Percentiles rank a stretch among this genome's conserved stretches.
phyloP scores from a whole-genome alignment of 2,329 filamentous ascomycete genomes.

The Domatiomyces catenatus region DNA sequence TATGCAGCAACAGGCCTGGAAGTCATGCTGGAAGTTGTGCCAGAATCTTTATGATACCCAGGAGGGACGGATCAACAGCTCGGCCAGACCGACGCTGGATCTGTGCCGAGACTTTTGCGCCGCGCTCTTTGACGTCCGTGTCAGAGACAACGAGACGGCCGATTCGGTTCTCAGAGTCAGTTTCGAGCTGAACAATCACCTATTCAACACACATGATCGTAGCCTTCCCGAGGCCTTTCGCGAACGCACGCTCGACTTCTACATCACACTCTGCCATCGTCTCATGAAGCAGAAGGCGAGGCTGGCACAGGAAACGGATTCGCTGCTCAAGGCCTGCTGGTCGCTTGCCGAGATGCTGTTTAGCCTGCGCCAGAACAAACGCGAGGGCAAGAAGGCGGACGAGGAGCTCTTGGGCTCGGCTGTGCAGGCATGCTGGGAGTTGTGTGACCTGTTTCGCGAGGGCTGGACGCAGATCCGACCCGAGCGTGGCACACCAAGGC shows the following conservation, averaged over 20 bases:
- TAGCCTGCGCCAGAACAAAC: slow-evolving; percentile 66
- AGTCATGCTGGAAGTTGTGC: slow-evolving; percentile 83
- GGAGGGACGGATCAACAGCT: slow-evolving; percentile 50
- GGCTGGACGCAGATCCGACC: slow-evolving; percentile 82
- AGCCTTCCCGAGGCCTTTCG: slow-evolving; percentile 72
- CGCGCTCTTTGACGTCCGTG: slow-evolving; percentile 70
- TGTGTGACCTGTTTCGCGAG: slow-evolving; percentile 83
- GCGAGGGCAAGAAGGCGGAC: slow-evolving; percentile 57
- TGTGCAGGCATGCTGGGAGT: slow-evolving; percentile 85
- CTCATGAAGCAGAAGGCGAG: slow-evolving; percentile 88
- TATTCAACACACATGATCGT: slow-evolving; percentile 82
- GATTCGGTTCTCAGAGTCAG: slow-evolving; percentile 84
- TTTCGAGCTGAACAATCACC: slow-evolving; percentile 88
- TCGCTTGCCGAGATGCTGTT: slow-evolving; percentile 84
- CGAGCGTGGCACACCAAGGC: slow-evolving; percentile 69
- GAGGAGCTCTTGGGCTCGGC: slow-evolving; percentile 76
- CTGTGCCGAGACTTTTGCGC: slow-evolving; percentile 87
- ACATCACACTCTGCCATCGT: slow-evolving; percentile 81
- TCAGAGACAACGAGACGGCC: slow-evolving; percentile 58
- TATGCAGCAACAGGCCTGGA: slow-evolving; percentile 82
- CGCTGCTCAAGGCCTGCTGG: slow-evolving; percentile 76
- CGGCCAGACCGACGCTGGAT: slow-evolving; percentile 60
- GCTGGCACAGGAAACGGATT: slow-evolving; percentile 65
- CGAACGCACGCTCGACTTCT: slow-evolving; percentile 84
- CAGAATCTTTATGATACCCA: slow-evolving; percentile 60